These are phyloP conservation scores for Apiospora hydei DNA, from an alignment of 2,329 filamentous ascomycete genomes.

Conservation along the genomic window DNA sequence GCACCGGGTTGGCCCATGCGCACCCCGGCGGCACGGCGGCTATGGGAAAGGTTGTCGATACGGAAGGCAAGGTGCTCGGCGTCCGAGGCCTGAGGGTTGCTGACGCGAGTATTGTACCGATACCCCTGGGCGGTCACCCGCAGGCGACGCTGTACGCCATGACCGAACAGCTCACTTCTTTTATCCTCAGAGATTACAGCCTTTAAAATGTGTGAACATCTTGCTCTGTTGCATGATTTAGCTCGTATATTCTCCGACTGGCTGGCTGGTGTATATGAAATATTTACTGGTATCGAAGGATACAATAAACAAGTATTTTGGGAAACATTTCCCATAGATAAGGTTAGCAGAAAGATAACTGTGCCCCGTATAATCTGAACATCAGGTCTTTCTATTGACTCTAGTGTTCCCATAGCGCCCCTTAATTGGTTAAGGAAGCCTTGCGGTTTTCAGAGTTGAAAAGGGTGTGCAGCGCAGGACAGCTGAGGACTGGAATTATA, in stretches of 20 bases:
- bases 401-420: background rate
- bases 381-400: background rate
- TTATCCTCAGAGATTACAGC: background rate
- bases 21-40: conserved; percentile 34
- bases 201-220: background rate
- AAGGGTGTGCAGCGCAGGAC: background rate
- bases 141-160: conserved; percentile 33
- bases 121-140: conserved; percentile 32
- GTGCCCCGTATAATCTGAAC: background rate
- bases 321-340: background rate
- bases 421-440: background rate
- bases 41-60: conserved; percentile 32
- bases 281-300: background rate
- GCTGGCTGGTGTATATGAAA: background rate
- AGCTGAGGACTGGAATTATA: background rate
- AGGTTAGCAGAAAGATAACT: background rate
- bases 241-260: background rate
- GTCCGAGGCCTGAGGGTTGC: conserved; percentile 31
- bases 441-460: background rate
- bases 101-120: conserved; percentile 30
- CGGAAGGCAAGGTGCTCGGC: conserved; percentile 31
- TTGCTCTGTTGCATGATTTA: background rate
- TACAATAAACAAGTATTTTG: background rate
- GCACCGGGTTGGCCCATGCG: conserved; percentile 30
- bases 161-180: conserved; percentile 22